Base-by-base conservation (phyloP, 257 asterid genomes). In the Lycium ferocissimum region DNA sequence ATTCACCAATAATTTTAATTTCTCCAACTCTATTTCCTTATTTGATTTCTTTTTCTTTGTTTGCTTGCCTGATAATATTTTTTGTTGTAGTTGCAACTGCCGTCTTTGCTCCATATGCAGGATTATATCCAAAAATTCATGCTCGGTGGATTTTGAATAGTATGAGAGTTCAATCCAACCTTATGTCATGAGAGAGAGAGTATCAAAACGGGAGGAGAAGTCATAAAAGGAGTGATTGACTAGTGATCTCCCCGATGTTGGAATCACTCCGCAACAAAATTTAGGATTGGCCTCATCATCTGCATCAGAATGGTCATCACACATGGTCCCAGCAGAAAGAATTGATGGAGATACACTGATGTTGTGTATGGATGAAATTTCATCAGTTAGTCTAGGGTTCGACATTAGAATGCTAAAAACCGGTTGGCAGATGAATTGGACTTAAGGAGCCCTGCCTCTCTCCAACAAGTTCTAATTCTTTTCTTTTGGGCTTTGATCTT, bases 1-100 rank as follows among this genome's bases (percentile, higher is more conserved):
- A 67, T 67, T 37, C 49, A 67, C 76, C 22, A 67, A 35, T n/a
- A 67, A 35, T 35, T 67, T 14, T 37, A 67, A 67, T 37, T 67
- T 35, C 76, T 37, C 76, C 49, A 35, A 37, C 22, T 67, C 22
- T 38, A 67, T 37, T 35, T 14, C 76, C 22, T 67, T 37, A 67
- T 67, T 67, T 67, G 22, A 67, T 67, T 12, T 67, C 75, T 67
- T 67, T 67, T 14, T 35, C 73, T 66, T 66, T 66, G 12, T 66
- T 67, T 67, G 75, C 6, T 67, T 37, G 47, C 75, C 35, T 67
- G 75, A 20, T 35, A 12, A 67, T 22, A 13, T 35, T 13, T 13
- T 67, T 66, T 66, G 73, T 13, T 15, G 11, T 66, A 35, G 47
- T 12, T 66, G 73, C 14, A 66, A 47, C 47, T 35, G n/a, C 73